Conservation (phyloP, 2,329 filamentous ascomycete genomes). For the Neonectria neomacrospora region DNA sequence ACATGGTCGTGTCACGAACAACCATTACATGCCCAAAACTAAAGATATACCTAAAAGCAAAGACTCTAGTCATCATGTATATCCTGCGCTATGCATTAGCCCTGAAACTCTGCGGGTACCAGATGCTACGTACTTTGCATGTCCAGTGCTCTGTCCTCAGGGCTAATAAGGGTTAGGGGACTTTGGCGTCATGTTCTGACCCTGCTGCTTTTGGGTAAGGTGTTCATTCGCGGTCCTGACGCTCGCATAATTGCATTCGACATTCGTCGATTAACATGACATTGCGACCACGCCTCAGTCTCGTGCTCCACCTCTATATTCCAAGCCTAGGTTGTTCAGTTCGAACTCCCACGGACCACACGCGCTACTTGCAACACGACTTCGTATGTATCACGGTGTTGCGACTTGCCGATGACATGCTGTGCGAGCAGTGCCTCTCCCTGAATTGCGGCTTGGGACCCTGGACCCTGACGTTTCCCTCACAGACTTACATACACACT, state of each 20-base stretch:
- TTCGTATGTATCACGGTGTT: neutral
- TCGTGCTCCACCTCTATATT: slow-evolving; percentile 15
- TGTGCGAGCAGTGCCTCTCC: slow-evolving; percentile 5
- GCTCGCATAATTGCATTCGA: neutral
- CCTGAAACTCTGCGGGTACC: too few relatives aligned
- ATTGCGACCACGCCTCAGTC: slow-evolving; percentile 12
- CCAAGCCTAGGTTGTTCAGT: neutral
- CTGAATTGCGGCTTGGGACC: slow-evolving; percentile 8
- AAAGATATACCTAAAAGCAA: too few relatives aligned
- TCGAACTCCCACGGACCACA: neutral
- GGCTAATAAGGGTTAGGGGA: slow-evolving; percentile 23
- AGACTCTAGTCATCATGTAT: too few relatives aligned
- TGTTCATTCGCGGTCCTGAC: slow-evolving; percentile 15
- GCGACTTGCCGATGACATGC: neutral
- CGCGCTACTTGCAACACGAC: neutral
- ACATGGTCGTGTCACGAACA: too few relatives aligned
- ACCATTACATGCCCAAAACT: too few relatives aligned
- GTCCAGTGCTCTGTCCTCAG: neutral
- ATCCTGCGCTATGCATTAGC: too few relatives aligned
- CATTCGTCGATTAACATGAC: slow-evolving; percentile 14
- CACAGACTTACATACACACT: neutral
- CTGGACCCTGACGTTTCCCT: slow-evolving; percentile 6
- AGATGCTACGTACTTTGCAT: neutral
- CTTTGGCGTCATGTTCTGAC: slow-evolving; percentile 4
- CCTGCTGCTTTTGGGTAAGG: slow-evolving; percentile 15